These are phyloP conservation scores for Metarhizium rileyi DNA, from an alignment of 2,329 filamentous ascomycete genomes.

Conservation along the genomic window DNA sequence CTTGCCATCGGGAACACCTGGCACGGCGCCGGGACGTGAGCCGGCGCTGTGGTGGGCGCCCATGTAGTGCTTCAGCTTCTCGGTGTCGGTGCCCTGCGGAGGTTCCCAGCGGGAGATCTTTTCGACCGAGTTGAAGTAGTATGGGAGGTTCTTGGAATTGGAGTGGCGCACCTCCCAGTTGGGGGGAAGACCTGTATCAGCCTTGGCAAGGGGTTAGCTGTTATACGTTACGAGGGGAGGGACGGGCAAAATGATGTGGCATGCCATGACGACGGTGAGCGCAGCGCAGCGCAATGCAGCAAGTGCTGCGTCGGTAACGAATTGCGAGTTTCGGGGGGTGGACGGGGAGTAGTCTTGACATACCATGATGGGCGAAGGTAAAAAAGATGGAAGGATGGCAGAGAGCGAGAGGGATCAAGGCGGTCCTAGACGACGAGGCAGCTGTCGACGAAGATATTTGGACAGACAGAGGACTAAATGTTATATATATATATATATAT, in stretches of 20 bases:
- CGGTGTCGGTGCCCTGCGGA: slow-evolving; percentile 75
- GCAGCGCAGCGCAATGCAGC: slow-evolving; percentile 6
- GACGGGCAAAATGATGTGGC: background rate
- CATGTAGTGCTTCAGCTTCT: slow-evolving; percentile 93
- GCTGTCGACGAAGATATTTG: background rate
- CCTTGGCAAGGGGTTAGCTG: slow-evolving; percentile 27
- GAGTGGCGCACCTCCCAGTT: slow-evolving; percentile 96
- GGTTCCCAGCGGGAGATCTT: slow-evolving; percentile 95
- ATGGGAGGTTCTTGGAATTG: slow-evolving; percentile 96
- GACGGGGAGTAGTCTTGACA: slow-evolving; percentile 5
- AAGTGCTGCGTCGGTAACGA: slow-evolving; percentile 5
- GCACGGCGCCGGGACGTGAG: slow-evolving; percentile 28
- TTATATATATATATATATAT: background rate
- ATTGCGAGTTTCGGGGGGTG: slow-evolving; percentile 2
- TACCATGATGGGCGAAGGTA: slow-evolving; percentile 5
- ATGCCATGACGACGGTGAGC: slow-evolving; percentile 7
- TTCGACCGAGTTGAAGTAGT: slow-evolving; percentile 88
- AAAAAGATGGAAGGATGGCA: background rate
- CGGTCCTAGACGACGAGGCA: no score
- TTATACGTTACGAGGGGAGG: background rate
- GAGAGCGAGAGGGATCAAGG: background rate
- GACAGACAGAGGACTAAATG: background rate
- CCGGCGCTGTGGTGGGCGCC: slow-evolving; percentile 66
- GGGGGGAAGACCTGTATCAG: slow-evolving; percentile 70
- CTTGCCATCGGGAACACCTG: slow-evolving; percentile 56